These are phyloP conservation scores for Chlamydomonas eustigma DNA, from an alignment of 139 green algal species.

Conservation along the genomic window DNA sequence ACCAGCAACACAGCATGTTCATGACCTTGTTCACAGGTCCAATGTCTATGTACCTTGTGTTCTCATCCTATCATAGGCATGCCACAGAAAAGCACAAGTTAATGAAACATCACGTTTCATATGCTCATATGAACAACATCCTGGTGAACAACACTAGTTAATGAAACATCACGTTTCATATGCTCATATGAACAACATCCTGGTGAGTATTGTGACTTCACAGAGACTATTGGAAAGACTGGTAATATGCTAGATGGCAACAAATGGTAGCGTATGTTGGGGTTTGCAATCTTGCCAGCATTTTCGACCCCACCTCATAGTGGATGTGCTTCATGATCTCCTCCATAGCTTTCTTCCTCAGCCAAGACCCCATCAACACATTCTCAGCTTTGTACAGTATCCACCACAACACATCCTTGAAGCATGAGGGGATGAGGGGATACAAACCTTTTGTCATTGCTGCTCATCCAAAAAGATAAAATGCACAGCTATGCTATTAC, in stretches of 20 bases:
- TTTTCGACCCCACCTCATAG: slow-evolving; percentile 95
- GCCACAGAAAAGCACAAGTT: no score
- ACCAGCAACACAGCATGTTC: slow-evolving; percentile 96
- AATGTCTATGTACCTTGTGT: slow-evolving; percentile 96
- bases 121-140: neutral
- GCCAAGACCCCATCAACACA: slow-evolving; percentile 62
- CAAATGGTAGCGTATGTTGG: no score
- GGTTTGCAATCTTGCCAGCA: no score
- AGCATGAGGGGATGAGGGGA: neutral
- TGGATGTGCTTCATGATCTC: slow-evolving; percentile 92
- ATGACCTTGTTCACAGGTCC: slow-evolving; percentile 98
- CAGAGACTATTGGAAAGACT: no score
- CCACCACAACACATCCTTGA: slow-evolving; percentile 14
- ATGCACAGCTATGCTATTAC: no score
- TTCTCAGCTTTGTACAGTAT: slow-evolving; percentile 73
- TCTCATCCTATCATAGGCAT: slow-evolving; percentile 95
- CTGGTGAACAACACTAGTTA: no score
- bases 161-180: no score
- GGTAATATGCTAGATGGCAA: no score
- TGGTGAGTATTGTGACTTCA: no score
- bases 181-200: neutral
- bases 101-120: no score
- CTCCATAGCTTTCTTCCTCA: slow-evolving; percentile 68
- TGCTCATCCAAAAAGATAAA: no score
- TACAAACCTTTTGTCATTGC: no score